These are phyloP conservation scores for Desmodesmus armatus DNA, from an alignment of 139 green algal species.

Conservation along the genomic window DNA sequence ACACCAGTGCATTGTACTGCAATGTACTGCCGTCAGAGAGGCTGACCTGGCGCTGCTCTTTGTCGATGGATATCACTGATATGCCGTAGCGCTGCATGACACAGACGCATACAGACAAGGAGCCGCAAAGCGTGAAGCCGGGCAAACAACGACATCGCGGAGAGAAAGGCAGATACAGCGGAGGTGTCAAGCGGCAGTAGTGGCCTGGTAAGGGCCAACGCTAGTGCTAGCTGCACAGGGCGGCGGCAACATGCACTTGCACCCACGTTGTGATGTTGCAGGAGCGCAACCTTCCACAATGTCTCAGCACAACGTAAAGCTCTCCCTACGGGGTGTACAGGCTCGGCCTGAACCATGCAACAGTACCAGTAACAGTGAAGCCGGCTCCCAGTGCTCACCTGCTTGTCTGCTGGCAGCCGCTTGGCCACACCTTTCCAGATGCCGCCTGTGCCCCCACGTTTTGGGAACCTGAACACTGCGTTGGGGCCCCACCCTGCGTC, in stretches of 20 bases:
- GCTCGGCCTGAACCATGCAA: not conserved
- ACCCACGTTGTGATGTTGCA: not conserved
- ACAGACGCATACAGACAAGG: not conserved
- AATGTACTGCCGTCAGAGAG: slow-evolving; percentile 61
- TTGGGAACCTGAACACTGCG: slow-evolving; percentile 92
- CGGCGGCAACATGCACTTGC: not conserved
- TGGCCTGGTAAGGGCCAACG: not conserved
- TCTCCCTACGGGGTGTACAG: not conserved
- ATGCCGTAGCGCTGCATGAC: slow-evolving; percentile 69
- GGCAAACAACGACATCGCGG: no score
- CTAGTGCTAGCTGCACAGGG: not conserved
- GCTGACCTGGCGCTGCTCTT: slow-evolving; percentile 68
- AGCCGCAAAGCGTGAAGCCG: not conserved
- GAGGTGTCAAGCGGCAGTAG: not conserved
- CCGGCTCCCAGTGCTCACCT: slow-evolving; percentile 51
- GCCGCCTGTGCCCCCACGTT: slow-evolving; percentile 83
- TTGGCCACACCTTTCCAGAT: slow-evolving; percentile 92
- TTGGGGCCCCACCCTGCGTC: slow-evolving; percentile 93
- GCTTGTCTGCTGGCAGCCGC: slow-evolving; percentile 80
- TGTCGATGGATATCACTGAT: slow-evolving; percentile 77
- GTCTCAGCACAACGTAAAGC: not conserved
- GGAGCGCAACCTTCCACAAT: not conserved
- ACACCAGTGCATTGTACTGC: slow-evolving; percentile 76
- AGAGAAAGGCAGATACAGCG: not conserved
- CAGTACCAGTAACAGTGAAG: not conserved